These are phyloP conservation scores for Stachybotrys chlorohalonatus DNA, from an alignment of 2,329 filamentous ascomycete species.

Conservation along the genomic window DNA sequence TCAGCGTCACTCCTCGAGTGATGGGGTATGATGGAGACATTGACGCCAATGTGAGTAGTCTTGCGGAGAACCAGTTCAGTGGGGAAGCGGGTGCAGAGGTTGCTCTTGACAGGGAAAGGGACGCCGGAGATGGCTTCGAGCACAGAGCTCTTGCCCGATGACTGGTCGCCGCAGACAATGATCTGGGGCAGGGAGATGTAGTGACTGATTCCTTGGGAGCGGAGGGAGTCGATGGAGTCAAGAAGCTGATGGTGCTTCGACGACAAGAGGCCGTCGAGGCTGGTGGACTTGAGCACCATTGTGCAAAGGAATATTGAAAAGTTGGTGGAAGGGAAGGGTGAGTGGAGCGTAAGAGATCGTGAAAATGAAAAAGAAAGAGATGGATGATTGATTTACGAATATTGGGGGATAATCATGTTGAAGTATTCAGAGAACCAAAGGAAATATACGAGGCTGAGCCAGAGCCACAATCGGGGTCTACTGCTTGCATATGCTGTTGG, in stretches of 20 bases:
- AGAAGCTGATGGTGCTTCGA: constrained; percentile 12
- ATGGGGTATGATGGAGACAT: constrained; percentile 22
- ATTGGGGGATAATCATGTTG: too few relatives aligned
- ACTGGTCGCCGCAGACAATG: constrained; percentile 52
- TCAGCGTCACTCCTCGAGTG: constrained; percentile 14
- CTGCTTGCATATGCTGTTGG: background rate
- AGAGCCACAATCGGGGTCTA: too few relatives aligned
- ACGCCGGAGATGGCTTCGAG: constrained; percentile 55
- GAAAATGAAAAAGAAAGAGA: background rate
- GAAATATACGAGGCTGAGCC: too few relatives aligned
- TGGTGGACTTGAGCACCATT: background rate
- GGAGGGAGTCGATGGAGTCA: constrained; percentile 25
- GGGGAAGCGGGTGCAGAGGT: constrained; percentile 51
- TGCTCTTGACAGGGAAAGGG: constrained; percentile 49
- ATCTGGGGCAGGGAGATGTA: constrained; percentile 33
- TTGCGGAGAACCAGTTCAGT: constrained; percentile 49
- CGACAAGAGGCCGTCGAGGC: background rate
- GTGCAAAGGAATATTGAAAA: background rate
- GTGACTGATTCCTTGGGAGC: constrained; percentile 23
- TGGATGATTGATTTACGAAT: too few relatives aligned
- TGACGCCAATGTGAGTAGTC: constrained; percentile 17
- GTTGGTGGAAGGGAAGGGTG: background rate
- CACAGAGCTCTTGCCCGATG: constrained; percentile 55
- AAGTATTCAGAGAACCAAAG: too few relatives aligned
- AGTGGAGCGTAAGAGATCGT: background rate